Conservation (phyloP, 306 rosid genomes). For the Prosopis cineraria region DNA sequence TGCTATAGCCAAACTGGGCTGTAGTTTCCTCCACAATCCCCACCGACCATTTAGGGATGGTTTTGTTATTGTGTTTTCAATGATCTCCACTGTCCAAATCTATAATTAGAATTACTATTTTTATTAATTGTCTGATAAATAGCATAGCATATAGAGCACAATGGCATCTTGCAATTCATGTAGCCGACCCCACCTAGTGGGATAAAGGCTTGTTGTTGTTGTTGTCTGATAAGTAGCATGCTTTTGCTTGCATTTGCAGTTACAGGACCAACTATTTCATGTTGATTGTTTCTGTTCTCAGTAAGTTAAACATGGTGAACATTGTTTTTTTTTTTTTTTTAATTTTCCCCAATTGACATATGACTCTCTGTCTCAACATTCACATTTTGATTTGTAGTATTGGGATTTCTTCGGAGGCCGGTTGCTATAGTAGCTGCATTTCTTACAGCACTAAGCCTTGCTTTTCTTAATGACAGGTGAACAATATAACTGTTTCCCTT, state of each 20-base stretch:
- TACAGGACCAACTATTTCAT: constrained; percentile 94
- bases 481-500: not conserved
- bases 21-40: not conserved
- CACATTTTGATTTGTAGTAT: constrained; percentile 46
- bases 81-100: not conserved
- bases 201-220: too few relatives aligned
- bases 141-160: too few relatives aligned
- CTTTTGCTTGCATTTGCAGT: constrained; percentile 56
- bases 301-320: constrained; percentile 50
- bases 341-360: not conserved
- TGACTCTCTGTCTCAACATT: not conserved
- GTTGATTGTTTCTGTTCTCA: constrained; percentile 75
- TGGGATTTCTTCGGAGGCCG: constrained; percentile 77
- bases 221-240: not conserved
- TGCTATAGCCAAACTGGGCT: not conserved
- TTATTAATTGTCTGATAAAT: not conserved
- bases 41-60: not conserved
- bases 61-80: not conserved
- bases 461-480: constrained; percentile 81
- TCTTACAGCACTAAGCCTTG: constrained; percentile 68
- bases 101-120: not conserved
- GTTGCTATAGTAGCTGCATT: constrained; percentile 68
- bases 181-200: too few relatives aligned
- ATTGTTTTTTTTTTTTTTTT: constrained; percentile 11
- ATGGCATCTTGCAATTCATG: too few relatives aligned